Evolutionary conservation across 2,329 filamentous ascomycete species (phyloP), one percentile per base, ranked within the genome.

Genomic region (Cryphonectria nitschkei): DNA sequence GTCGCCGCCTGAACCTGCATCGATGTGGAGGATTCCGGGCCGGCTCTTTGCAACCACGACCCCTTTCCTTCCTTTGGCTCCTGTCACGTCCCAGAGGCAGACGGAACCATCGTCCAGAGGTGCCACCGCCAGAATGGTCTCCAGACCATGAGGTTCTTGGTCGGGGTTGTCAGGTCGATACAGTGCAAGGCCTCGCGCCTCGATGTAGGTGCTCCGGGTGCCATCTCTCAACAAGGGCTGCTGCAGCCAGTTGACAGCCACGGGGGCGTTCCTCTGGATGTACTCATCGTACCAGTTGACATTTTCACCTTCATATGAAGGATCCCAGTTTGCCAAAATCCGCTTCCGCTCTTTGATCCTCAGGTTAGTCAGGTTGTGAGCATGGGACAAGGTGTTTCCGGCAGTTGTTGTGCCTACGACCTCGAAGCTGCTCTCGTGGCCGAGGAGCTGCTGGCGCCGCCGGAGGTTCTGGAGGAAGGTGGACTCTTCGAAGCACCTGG

Each of bases 281-380:
- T 94, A 97, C 80, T 98, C 95, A 69, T 92, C 88, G 79, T 97
- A 97, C 92, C 94, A 98, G 65, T 92, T 89, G 29, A 95, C 85
- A 56, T 84, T 84, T 80, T 98, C 94, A 5, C 81, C 83, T 0
- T 90, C 88, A 74, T 92, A 94, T 0, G 88, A 89, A 0, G 93
- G 93, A 75, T 97, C 93, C 94, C 94, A 97, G 75, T 93, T 93
- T 5, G 90, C 90, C 77, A 92, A 83, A 70, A 93, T 87, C 65
- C 89, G 86, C 32, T 83, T 81, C 69, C 83, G 82, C 75, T 87
- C 82, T 69, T 73, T 81, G 77, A 76, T 76, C 70, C 78, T 74
- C 32, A n/a, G 41, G 16, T 64, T n/a, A 41, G 54, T 29, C 34
- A 67, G 54, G 32, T 34, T 37, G 29, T 65, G 32, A 5, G 50